phyloP scores from a whole-genome alignment of 2,329 filamentous ascomycete genomes.

The Colletotrichum nymphaeae region DNA sequence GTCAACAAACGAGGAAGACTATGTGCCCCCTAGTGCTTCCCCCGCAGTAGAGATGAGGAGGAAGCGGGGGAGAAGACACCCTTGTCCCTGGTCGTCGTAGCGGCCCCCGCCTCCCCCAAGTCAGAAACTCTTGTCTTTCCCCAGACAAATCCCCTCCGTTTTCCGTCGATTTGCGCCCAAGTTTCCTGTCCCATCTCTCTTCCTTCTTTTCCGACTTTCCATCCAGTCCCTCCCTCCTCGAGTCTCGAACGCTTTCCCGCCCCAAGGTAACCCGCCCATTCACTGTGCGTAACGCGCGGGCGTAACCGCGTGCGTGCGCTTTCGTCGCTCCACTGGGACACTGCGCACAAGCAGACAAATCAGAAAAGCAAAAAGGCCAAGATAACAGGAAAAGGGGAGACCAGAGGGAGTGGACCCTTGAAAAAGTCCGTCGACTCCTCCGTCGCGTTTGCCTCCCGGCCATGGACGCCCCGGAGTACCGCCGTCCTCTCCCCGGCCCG shows the following conservation, averaged over 20 bases:
- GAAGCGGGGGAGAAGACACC: neutral
- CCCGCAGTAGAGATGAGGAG: neutral
- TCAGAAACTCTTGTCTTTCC: slow-evolving; percentile 6
- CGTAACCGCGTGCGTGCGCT: neutral
- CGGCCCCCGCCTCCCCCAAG: neutral
- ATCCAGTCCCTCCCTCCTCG: neutral
- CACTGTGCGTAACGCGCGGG: neutral
- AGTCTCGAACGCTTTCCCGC: neutral
- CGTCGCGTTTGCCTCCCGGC: neutral
- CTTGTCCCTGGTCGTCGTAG: slow-evolving; percentile 10
- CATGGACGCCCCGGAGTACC: slow-evolving; percentile 23
- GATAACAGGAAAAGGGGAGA: neutral
- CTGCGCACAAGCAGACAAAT: neutral
- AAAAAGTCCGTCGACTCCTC: slow-evolving; percentile 10
- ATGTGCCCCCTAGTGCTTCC: neutral
- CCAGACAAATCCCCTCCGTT: slow-evolving; percentile 29
- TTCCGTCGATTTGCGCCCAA: slow-evolving; percentile 18
- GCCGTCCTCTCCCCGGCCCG: slow-evolving; percentile 21
- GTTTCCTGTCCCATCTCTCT: slow-evolving; percentile 8
- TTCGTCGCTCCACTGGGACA: neutral
- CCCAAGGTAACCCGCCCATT: neutral
- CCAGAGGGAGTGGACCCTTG: neutral
- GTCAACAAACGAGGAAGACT: neutral
- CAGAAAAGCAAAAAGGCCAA: neutral
- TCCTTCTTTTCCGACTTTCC: slow-evolving; percentile 28